Evolutionary conservation across 1,139 yeast species (phyloP).

Genomic region (Hyphopichia pseudoburtonii): DNA sequence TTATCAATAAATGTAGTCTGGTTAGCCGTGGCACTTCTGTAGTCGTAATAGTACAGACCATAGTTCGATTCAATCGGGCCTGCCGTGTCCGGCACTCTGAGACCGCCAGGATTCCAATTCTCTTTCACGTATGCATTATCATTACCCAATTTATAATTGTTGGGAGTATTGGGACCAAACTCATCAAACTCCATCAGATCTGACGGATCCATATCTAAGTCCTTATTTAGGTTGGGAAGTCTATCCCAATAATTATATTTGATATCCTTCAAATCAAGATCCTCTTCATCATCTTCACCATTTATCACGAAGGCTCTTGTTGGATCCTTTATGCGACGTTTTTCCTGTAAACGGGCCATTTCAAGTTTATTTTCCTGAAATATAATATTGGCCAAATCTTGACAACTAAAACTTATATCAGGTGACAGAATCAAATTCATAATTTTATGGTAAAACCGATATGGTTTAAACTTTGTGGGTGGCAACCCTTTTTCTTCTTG

Average conservation of each 20-base stretch:
- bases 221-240: constrained; percentile 20
- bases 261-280: constrained; percentile 19
- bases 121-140: constrained; percentile 3
- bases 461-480: constrained; percentile 15
- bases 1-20: constrained; percentile 2
- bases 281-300: constrained; percentile 15
- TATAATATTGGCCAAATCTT: constrained; percentile 26
- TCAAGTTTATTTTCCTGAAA: constrained; percentile 29
- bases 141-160: constrained; percentile 1
- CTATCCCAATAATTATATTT: constrained; percentile 42
- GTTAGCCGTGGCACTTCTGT: constrained; percentile 1
- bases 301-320: too few relatives aligned
- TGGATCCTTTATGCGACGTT: constrained; percentile 1
- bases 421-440: constrained; percentile 17
- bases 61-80: constrained; percentile 19
- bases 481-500: constrained; percentile 10
- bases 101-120: too few relatives aligned
- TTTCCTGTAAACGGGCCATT: constrained; percentile 14
- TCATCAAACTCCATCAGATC: constrained; percentile 12
- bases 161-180: constrained; percentile 2
- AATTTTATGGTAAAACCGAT: constrained; percentile 25
- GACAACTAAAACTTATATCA: constrained; percentile 19
- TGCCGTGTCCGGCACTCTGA: too few relatives aligned
- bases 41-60: constrained; percentile 21
- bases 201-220: constrained; percentile 25